Evolutionary conservation across 148 eudicot genomes (phyloP).

Genomic region (Cornus florida): DNA sequence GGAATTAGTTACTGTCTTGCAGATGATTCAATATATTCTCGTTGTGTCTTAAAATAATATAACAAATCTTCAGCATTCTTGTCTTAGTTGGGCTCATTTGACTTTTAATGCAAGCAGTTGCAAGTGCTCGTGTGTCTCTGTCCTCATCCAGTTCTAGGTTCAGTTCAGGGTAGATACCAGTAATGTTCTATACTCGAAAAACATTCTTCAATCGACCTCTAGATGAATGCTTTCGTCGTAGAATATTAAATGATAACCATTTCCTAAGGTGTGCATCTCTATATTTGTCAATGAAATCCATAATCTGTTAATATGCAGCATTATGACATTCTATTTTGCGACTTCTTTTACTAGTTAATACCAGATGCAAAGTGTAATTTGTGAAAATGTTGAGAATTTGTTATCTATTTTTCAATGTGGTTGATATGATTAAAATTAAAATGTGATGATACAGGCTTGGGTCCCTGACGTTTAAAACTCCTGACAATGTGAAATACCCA

Average conservation of each 20-base stretch:
- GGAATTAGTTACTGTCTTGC: neutral
- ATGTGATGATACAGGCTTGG: slow-evolving; percentile 64
- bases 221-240: neutral
- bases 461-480: slow-evolving; percentile 84
- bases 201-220: neutral
- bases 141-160: neutral
- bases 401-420: neutral
- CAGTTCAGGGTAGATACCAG: neutral
- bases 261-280: neutral
- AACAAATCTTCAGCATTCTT: neutral
- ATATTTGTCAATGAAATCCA: neutral
- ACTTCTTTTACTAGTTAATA: neutral
- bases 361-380: neutral
- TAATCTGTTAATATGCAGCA: neutral
- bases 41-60: neutral
- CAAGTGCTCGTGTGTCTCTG: neutral
- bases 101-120: neutral
- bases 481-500: slow-evolving; percentile 93
- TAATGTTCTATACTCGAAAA: neutral
- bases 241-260: neutral
- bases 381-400: neutral
- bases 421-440: slow-evolving; percentile 18
- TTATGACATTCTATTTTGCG: neutral
- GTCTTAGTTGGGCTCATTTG: neutral
- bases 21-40: neutral